These are phyloP conservation scores for Aspergillus japonicus DNA, from an alignment of 2,329 filamentous ascomycete genomes.

Conservation along the genomic window DNA sequence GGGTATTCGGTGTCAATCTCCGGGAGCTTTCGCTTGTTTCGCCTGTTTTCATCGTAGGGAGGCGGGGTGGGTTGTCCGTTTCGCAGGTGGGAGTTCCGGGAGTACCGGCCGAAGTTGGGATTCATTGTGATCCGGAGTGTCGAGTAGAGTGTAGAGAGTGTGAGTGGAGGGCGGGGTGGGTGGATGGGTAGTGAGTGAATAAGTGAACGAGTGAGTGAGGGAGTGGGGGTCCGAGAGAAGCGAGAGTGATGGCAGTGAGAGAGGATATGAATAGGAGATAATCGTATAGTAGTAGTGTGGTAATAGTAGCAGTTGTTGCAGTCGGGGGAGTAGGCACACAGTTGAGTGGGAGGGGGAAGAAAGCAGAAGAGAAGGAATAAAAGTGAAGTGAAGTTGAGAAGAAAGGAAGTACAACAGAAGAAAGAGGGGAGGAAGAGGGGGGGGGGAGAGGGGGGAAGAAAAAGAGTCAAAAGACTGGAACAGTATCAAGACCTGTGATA, in stretches of 20 bases:
- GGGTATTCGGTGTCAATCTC: constrained; percentile 2
- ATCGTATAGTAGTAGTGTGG: no score
- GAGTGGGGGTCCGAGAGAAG: neutral
- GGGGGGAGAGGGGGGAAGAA: no score
- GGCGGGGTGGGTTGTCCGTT: constrained; percentile 42
- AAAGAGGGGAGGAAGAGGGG: neutral
- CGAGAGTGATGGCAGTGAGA: neutral
- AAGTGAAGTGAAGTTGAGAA: neutral
- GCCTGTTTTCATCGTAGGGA: constrained; percentile 25
- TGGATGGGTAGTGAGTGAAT: neutral
- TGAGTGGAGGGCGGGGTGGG: neutral
- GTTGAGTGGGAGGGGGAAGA: neutral
- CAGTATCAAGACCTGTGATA: neutral
- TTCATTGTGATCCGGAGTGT: constrained; percentile 25
- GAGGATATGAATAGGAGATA: neutral
- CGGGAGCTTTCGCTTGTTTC: constrained; percentile 13
- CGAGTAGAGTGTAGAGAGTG: neutral
- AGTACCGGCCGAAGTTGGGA: constrained; percentile 29
- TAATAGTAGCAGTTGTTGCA: no score
- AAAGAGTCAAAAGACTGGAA: neutral
- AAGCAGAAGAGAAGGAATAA: neutral
- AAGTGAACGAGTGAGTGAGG: neutral
- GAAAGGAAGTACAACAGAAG: neutral
- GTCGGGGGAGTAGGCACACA: no score
- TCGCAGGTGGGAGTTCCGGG: constrained; percentile 37